These are phyloP conservation scores for Moniliella sp. DNA, from an alignment of 1,284 basidiomycete species.

Conservation along the genomic window DNA sequence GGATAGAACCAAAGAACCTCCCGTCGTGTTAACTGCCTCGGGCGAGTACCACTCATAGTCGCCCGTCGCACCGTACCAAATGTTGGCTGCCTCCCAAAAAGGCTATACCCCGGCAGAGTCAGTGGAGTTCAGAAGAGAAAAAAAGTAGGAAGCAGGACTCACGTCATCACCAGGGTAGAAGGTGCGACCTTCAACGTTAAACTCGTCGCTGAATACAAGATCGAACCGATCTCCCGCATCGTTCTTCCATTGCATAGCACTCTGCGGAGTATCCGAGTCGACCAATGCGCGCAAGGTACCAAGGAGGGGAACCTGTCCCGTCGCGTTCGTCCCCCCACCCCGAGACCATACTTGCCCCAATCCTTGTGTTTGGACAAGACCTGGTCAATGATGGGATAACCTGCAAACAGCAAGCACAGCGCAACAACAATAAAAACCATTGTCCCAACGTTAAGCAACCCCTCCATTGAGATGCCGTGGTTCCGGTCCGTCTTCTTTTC, in stretches of 20 bases:
- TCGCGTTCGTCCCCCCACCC: slow-evolving; percentile 33
- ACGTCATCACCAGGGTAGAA: slow-evolving; percentile 25
- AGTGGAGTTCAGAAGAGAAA: too few species aligned
- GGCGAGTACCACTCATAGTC: slow-evolving; percentile 35
- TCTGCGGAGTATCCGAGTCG: slow-evolving; percentile 13
- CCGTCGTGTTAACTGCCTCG: slow-evolving; percentile 23
- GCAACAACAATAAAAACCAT: slow-evolving; percentile 1
- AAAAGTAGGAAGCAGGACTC: too few species aligned
- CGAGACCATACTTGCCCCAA: not conserved
- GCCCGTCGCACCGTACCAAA: slow-evolving; percentile 29
- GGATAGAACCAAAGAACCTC: slow-evolving; percentile 15
- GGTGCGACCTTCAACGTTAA: slow-evolving; percentile 17
- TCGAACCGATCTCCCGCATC: too few species aligned
- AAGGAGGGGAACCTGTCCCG: slow-evolving; percentile 6
- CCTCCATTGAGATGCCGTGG: not conserved
- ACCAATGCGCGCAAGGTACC: slow-evolving; percentile 5
- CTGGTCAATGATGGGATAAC: slow-evolving; percentile 1
- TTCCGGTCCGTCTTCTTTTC: slow-evolving; percentile 1
- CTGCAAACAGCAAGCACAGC: slow-evolving; percentile 1
- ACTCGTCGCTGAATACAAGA: slow-evolving; percentile 25
- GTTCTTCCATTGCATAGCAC: slow-evolving; percentile 5
- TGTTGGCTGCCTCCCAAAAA: slow-evolving; percentile 26
- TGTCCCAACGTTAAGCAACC: slow-evolving; percentile 1
- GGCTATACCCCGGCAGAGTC: too few species aligned
- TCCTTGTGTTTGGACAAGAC: not conserved